Evolutionary conservation across 345 rosid species (phyloP).

Genomic region (Euphorbia peplus): DNA sequence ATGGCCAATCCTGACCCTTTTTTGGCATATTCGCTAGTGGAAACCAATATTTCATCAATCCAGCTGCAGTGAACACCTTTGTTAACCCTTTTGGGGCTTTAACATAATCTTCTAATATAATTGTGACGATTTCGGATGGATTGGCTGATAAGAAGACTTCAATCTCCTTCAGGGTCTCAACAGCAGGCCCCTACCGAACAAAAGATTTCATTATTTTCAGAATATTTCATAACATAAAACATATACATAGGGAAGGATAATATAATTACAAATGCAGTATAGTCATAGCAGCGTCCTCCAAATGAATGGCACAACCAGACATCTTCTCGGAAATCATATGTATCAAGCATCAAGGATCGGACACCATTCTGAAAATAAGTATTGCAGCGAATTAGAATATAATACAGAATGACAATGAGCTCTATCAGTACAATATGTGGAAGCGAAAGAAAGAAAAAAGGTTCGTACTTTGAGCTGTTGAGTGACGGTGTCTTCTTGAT

Average conservation of each 20-base stretch:
- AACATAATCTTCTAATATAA: conserved; percentile 70
- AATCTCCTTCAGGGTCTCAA: conserved; percentile 49
- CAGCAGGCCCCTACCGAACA: conserved; percentile 49
- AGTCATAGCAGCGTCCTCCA: conserved; percentile 51
- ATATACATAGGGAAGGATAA: background rate
- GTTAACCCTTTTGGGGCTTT: conserved; percentile 47
- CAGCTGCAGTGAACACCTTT: conserved; percentile 53
- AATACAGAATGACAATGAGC: too few relatives aligned
- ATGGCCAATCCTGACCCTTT: conserved; percentile 62
- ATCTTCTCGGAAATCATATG: conserved; percentile 58
- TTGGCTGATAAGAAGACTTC: conserved; percentile 59
- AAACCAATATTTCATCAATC: conserved; percentile 65
- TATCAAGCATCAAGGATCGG: conserved; percentile 62
- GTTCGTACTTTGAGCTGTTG: conserved; percentile 60
- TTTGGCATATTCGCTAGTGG: conserved; percentile 52
- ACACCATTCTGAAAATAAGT: conserved; percentile 51
- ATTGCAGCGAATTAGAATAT: background rate
- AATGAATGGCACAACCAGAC: conserved; percentile 76
- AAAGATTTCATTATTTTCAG: background rate
- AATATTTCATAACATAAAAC: background rate
- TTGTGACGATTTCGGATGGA: conserved; percentile 49
- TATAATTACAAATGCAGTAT: conserved; percentile 53
- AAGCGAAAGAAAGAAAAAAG: background rate
- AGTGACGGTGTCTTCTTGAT: conserved; percentile 64
- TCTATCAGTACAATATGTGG: background rate